Percentiles rank a stretch among this genome's conserved stretches.
phyloP scores from a whole-genome alignment of 169 alveolate species.

The Toxoplasma gondii region DNA sequence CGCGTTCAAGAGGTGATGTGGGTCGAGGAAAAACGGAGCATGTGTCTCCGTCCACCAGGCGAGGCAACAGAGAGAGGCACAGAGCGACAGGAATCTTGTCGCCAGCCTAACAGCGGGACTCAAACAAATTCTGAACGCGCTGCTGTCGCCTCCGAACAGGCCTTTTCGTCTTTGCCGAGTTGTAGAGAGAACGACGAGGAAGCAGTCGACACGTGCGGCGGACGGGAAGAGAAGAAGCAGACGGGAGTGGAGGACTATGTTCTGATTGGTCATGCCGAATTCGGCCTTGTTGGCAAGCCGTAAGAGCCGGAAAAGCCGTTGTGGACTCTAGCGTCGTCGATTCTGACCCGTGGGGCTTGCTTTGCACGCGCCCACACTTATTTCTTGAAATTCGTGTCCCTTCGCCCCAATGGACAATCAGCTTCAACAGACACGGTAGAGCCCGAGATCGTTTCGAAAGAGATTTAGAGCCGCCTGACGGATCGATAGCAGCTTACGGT shows the following conservation, averaged over 20 bases:
- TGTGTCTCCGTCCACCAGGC: not conserved
- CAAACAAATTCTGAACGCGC: no score
- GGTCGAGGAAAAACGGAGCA: not conserved
- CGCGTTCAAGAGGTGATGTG: not conserved
- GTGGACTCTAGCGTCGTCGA: not conserved
- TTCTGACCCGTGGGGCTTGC: not conserved
- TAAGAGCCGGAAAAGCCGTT: not conserved
- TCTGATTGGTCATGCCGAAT: constrained; percentile 21
- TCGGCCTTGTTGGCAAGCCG: constrained; percentile 40
- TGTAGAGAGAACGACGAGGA: no score
- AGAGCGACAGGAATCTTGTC: not conserved
- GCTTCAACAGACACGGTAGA: no score
- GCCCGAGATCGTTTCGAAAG: no score
- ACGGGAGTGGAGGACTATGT: not conserved
- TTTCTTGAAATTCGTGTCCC: not conserved
- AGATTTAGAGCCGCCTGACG: no score
- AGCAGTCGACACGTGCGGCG: not conserved
- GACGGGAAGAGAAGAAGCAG: not conserved
- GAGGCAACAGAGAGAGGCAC: not conserved
- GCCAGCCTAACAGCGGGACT: not conserved
- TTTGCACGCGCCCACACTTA: not conserved
- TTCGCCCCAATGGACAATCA: no score
- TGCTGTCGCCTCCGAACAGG: no score
- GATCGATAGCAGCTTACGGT: no score
- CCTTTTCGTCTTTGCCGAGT: no score